Base-by-base conservation (phyloP, 257 asterid species). In the Salvia miltiorrhiza region DNA sequence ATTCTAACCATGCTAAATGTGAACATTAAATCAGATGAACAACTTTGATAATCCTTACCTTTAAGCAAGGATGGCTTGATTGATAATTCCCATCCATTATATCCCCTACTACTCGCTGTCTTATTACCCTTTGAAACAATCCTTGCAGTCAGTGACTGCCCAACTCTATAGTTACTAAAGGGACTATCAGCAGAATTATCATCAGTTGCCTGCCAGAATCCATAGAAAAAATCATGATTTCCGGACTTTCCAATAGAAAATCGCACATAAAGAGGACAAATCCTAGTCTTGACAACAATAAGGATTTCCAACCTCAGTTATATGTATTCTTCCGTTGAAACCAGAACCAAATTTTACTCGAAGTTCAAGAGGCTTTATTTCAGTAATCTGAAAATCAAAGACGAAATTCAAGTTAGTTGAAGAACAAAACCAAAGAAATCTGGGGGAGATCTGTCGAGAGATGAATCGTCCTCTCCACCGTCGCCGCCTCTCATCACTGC, bases 291-390 rank as follows among this genome's bases (percentile, higher is more conserved):
- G 53, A 43, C 57, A 67, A 70, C 13, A 66, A 28, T 63, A 65
- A 62, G 59, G 69, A 75, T 47, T 67, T 24, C 69, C 61, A 50
- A 91, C 99, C 99, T 94, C 99, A 45, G 99, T 94, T 50, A 91
- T 71, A 77, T 94, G 97, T 59, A 94, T 81, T 73, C 96, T 86
- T 75, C 99, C 99, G 56, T 69, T 85, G 67, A 78, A 77, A 56
- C 90, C 91, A 67, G 96, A 84, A 58, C 97, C 97, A 85, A 94
- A 94, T 85, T 89, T 91, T 63, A 89, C 75, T 79, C 87, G 81
- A 61, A 89, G 76, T 84, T 91, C 99, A 74, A 94, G 84, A 78
- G 93, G 97, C 85, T 81, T 89, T 78, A 79, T 85, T 77, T 91
- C 97, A 72, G 86, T 87, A 74, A 94, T 87, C 99, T 94, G 93